phyloP scores from a whole-genome alignment of 106 monocot species.

The Allium sativum region DNA sequence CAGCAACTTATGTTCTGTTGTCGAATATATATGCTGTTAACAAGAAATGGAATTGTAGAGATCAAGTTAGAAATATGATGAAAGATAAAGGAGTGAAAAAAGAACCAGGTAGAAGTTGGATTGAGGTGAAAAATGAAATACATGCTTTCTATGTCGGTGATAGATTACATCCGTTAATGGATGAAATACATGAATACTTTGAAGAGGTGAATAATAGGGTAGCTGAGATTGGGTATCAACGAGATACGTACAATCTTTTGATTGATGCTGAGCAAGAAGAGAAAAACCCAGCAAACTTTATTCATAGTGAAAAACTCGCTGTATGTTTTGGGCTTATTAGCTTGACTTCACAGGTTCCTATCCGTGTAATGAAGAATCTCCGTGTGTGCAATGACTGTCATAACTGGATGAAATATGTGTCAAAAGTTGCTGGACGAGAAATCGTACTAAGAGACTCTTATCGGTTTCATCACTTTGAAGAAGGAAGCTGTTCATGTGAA shows the following conservation, averaged over 20 bases:
- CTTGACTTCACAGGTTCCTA: slow-evolving; percentile 33
- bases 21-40: slow-evolving; percentile 73
- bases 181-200: slow-evolving; percentile 40
- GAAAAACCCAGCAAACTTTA: slow-evolving; percentile 28
- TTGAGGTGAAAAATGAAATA: slow-evolving; percentile 52
- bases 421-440: slow-evolving; percentile 22
- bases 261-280: slow-evolving; percentile 47
- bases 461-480: slow-evolving; percentile 87
- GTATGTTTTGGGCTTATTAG: slow-evolving; percentile 68
- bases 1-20: slow-evolving; percentile 80
- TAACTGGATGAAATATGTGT: slow-evolving; percentile 72
- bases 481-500: slow-evolving; percentile 54
- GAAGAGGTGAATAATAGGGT: slow-evolving; percentile 43
- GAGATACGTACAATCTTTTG: slow-evolving; percentile 40
- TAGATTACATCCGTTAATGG: slow-evolving; percentile 31
- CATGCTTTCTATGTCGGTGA: slow-evolving; percentile 71
- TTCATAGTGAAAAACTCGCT: slow-evolving; percentile 86
- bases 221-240: slow-evolving; percentile 44
- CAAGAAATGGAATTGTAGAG: slow-evolving; percentile 46
- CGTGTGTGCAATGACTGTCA: slow-evolving; percentile 79
- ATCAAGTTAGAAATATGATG: slow-evolving; percentile 52
- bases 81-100: slow-evolving; percentile 69
- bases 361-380: slow-evolving; percentile 78
- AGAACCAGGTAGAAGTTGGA: slow-evolving; percentile 79
- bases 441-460: slow-evolving; percentile 65